Evolutionary conservation across 2,329 filamentous ascomycete species (phyloP), one percentile per base, ranked within the genome.

Genomic region (Fusarium hostae): DNA sequence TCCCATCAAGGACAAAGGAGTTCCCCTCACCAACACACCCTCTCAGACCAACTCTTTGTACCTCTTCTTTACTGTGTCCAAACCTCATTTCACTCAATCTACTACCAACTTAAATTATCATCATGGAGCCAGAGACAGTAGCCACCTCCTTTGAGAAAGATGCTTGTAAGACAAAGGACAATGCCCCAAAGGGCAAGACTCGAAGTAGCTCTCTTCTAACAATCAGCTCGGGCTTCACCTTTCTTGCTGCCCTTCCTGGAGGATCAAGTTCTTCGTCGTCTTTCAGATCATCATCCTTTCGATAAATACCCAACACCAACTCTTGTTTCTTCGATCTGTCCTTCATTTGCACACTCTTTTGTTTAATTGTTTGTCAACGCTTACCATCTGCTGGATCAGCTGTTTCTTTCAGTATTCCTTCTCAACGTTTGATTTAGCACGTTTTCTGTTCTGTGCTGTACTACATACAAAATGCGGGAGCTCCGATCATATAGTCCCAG

Each of bases 211-310:
- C 75, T 22, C 66, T 77, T 48, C 63, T 76, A 35, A 77, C 75
- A 64, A 75, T 77, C 58, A 77, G 74, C 32, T 77, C 75, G 12
- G 75, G 75, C 68, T 76, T 77, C 59, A 77, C 75, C 32, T 77
- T 77, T 54, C 64, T 77, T 20, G 75, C 75, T 39, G 75, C 75
- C 40, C 72, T 77, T 30, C 74, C 75, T 43, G 74, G 76, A 37
- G 65, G 63, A 55, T 60, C 74, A 30, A 69, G 54, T 34, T 56
- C 65, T 18, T 73, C 73, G 7, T 54, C 70, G 15, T 75, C 75
- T 41, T 63, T 77, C 52, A 70, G 75, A 55, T 75, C 75, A 16
- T 77, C 75, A 11, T 76, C 75, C 24, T 77, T 74, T 41, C 74
- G 75, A 69, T 77, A 74, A 76, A 63, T 44, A 60, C 15, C 51